Evolutionary conservation across 2,329 filamentous ascomycete species (phyloP).

Genomic region (Orbilia blumenaviensis): DNA sequence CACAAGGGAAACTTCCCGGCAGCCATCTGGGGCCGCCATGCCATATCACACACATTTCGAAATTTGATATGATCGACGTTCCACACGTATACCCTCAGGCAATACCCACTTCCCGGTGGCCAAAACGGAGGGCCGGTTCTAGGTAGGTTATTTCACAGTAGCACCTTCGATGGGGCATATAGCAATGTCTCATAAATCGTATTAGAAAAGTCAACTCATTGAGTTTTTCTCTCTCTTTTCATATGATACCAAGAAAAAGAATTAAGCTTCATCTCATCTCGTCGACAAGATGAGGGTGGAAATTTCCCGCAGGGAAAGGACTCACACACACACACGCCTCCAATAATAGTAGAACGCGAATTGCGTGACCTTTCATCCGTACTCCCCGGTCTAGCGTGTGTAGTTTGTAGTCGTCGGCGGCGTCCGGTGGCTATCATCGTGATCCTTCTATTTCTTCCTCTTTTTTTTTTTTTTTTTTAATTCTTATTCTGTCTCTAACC

Average conservation of each 20-base stretch:
- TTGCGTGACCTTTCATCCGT: conserved; percentile 47
- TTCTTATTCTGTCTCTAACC: too few relatives aligned
- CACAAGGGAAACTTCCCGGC: conserved; percentile 28
- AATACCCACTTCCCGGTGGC: conserved; percentile 28
- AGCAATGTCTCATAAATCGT: conserved; percentile 16
- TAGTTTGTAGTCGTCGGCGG: too few relatives aligned
- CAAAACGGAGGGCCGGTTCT: not conserved
- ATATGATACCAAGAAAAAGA: not conserved
- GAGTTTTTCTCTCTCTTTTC: not conserved
- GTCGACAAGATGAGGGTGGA: conserved; percentile 13
- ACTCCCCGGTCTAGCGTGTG: conserved; percentile 47
- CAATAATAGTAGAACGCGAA: conserved; percentile 3
- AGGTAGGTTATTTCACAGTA: not conserved
- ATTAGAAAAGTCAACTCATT: conserved; percentile 1
- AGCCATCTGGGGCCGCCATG: conserved; percentile 12
- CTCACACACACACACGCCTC: too few relatives aligned
- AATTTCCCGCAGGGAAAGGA: conserved; percentile 38
- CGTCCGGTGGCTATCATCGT: not conserved
- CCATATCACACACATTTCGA: conserved; percentile 9
- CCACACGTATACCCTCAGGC: not conserved
- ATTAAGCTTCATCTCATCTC: conserved; percentile 17
- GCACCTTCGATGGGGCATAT: conserved; percentile 13
- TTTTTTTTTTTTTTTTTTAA: too few relatives aligned
- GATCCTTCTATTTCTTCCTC: not conserved
- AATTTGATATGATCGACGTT: conserved; percentile 39